Base-by-base conservation (phyloP, 179 eudicot species). In the Gypsophila paniculata region DNA sequence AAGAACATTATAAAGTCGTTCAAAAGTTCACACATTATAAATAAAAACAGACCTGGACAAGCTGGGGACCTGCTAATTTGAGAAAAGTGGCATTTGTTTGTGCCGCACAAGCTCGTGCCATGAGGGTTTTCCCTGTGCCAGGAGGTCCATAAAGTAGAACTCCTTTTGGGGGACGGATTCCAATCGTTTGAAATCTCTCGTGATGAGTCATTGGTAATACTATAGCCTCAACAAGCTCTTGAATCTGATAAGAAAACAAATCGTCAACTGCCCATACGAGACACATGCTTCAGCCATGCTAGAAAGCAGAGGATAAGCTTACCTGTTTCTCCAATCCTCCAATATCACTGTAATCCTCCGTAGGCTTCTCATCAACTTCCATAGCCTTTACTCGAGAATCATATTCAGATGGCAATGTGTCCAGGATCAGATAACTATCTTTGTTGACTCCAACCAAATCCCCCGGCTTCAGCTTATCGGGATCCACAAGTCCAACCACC, bases 101-200 rank as follows among this genome's bases (percentile, higher is more conserved):
- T 44, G 99, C 99, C 34, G 99, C 99, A 86, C 99, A 94, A 49
- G 99, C 99, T 77, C 97, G 91, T 52, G 99, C 99, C 99, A 94
- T 94, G 54, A 94, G 79, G 53, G 99, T 91, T 85, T 94, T 91
- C 13, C 99, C 99, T 29, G 99, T 94, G 10, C 96, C 97, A 19
- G 99, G 99, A 78, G 99, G 97, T 29, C 99, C 99, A 81, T 94
- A 94, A 39, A 94, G 84, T 66, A 94, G 89, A 64, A 94, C 96
- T 71, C 99, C 97, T 79, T 94, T 94, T 0, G 99, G 99, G 17
- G 97, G 99, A 6, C 92, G 89, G 65, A 94, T 74, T 59, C 99
- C 99, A 60, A 91, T 76, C 57, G 88, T 91, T 80, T 94, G 91
- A 67, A 94, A 94, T 57, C 96, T 83, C 53, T 94, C 99, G 74